Evolutionary conservation across 208 protist genomes (phyloP).

Genomic region (Giardia duodenalis): DNA sequence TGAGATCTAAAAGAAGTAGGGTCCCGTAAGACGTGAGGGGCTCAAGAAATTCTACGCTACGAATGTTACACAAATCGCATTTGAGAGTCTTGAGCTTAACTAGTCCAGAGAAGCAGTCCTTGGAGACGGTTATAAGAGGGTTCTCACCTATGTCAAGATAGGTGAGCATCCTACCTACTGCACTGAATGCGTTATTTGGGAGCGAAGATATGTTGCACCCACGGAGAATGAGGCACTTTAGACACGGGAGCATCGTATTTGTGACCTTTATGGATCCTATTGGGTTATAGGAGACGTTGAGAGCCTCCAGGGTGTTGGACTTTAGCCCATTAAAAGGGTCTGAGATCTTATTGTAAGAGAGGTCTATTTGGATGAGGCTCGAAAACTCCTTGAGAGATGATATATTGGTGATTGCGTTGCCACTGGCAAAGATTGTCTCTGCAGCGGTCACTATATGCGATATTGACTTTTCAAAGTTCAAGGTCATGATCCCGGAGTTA

Average conservation of each 20-base stretch:
- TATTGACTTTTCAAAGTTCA: neutral
- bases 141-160: neutral
- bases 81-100: neutral
- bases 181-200: neutral
- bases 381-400: neutral
- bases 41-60: neutral
- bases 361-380: neutral
- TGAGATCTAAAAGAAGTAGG: neutral
- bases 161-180: neutral
- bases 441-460: neutral
- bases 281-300: neutral
- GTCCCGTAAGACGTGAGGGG: neutral
- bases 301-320: neutral
- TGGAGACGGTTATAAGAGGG: neutral
- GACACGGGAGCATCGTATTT: neutral
- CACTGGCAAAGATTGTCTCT: neutral
- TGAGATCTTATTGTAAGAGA: neutral
- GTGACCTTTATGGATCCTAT: neutral
- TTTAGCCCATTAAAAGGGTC: neutral
- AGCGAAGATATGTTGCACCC: neutral
- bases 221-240: neutral
- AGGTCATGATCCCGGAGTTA: neutral
- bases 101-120: neutral
- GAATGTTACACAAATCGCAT: neutral
- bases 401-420: neutral